Evolutionary conservation across 2,329 filamentous ascomycete genomes (phyloP).

Genomic region (Aspergillus fumigatus): DNA sequence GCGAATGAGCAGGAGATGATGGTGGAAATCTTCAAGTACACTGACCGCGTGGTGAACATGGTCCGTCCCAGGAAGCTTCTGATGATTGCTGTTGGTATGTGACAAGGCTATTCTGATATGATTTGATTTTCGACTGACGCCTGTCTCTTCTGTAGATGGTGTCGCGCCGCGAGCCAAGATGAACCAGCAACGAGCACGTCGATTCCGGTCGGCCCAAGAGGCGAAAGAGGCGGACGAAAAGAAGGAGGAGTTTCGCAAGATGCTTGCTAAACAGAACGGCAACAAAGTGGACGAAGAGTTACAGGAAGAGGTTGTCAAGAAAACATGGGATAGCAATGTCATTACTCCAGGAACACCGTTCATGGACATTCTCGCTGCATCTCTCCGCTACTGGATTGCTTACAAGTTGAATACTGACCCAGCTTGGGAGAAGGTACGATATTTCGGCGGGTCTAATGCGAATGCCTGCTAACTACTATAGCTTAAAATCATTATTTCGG

Average conservation of each 20-base stretch:
- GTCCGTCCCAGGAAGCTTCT: conserved; percentile 90
- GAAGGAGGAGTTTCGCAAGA: conserved; percentile 79
- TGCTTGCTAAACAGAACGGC: conserved; percentile 74
- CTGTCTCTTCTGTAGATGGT: conserved; percentile 59
- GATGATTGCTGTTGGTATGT: conserved; percentile 87
- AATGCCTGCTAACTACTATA: conserved; percentile 26
- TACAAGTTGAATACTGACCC: conserved; percentile 98
- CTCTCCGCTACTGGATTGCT: conserved; percentile 91
- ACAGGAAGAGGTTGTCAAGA: conserved; percentile 63
- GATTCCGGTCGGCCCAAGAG: conserved; percentile 91
- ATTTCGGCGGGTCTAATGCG: background rate
- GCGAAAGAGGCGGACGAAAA: conserved; percentile 91
- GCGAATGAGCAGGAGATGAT: conserved; percentile 99
- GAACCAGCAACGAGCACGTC: conserved; percentile 96
- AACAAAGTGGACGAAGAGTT: conserved; percentile 59
- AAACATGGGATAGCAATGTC: conserved; percentile 83
- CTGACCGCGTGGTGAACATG: conserved; percentile 98
- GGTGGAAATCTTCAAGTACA: conserved; percentile 96
- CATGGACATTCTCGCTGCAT: conserved; percentile 90
- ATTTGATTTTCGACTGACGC: background rate
- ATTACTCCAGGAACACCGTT: conserved; percentile 98
- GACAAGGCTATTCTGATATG: conserved; percentile 1
- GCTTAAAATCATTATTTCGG: conserved; percentile 96
- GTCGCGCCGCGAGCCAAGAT: conserved; percentile 98
- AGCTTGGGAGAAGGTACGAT: conserved; percentile 70